Base-by-base conservation (phyloP, 176 grass and related monocot species). In the Calamus simplicifolius region DNA sequence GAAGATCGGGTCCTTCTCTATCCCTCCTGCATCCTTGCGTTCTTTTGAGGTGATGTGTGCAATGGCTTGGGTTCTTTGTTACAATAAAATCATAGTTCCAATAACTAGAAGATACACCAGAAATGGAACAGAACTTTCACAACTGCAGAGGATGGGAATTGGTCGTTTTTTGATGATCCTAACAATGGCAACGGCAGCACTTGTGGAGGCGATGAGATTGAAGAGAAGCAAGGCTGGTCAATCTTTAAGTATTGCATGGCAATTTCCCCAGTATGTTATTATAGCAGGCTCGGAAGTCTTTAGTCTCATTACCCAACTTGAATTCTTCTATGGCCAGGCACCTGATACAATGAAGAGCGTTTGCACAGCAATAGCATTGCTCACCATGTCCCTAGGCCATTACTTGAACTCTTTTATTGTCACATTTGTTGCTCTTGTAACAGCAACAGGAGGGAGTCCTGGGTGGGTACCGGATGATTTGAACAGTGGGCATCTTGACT, bases 311-410 rank as follows among this genome's bases (percentile, higher is more conserved):
- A 85, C 89, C 25, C 82, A 87, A 69, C 82, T 93, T 4, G 89
- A 93, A 65, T 93, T 93, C 77, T 93, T 93, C 80, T 93, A 93
- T 67, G 76, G 73, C 15, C 77, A 93, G 83, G 89, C 80, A 1
- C 84, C 89, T 2, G 80, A 67, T 5, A 64, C 74, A 1, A 94
- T 94, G 89, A 72, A 80, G 62, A 94, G 89, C 83, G 83, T 94
- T 65, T 87, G 89, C 74, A 84, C 83, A 1, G 73, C 89, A 4
- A 73, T 94, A 57, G 80, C 84, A 4, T 85, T 87, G 73, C 89
- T 94, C 1, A 78, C 83, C 19, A 73, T 87, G 4, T 80, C 89
- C 10, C 75, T 94, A 6, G 89, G 80, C 0, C 71, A 72, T 76
- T 88, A 88, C 68, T 62, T 94, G 7, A 94, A 80, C 81, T 81